Conservation (phyloP, 75 land plant genomes). For the Sequoia sempervirens region DNA sequence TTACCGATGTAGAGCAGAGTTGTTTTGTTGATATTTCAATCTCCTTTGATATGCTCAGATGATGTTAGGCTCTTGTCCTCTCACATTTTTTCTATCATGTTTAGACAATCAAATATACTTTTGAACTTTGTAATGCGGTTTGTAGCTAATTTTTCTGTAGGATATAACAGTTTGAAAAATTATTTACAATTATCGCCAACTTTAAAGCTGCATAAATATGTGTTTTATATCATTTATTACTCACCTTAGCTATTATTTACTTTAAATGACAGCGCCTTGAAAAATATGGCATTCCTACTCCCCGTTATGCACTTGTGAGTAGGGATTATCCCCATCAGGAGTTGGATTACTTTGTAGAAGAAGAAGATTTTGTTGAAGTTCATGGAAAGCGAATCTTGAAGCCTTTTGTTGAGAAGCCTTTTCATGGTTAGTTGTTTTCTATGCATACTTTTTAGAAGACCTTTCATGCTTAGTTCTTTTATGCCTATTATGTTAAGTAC, state of each 20-base stretch:
- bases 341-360: constrained; percentile 91
- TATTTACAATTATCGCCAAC: neutral
- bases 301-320: constrained; percentile 89
- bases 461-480: constrained; percentile 65
- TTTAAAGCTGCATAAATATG: neutral
- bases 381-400: constrained; percentile 88
- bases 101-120: neutral
- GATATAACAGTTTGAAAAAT: neutral
- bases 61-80: neutral
- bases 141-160: neutral
- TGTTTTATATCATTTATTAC: neutral
- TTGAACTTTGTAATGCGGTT: neutral
- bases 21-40: neutral
- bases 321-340: constrained; percentile 78
- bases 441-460: constrained; percentile 97
- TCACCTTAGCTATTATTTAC: neutral
- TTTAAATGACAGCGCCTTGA: constrained; percentile 57
- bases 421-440: constrained; percentile 64
- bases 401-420: constrained; percentile 99
- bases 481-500: neutral
- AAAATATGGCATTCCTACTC: constrained; percentile 86
- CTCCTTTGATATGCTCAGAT: neutral
- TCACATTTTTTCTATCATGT: neutral
- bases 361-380: constrained; percentile 97
- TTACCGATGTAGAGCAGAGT: neutral